Percentiles rank a stretch among this genome's conserved stretches.
These are phyloP conservation scores for Alternaria conjuncta DNA, from an alignment of 2,329 filamentous ascomycete genomes.

Conservation along the genomic window DNA sequence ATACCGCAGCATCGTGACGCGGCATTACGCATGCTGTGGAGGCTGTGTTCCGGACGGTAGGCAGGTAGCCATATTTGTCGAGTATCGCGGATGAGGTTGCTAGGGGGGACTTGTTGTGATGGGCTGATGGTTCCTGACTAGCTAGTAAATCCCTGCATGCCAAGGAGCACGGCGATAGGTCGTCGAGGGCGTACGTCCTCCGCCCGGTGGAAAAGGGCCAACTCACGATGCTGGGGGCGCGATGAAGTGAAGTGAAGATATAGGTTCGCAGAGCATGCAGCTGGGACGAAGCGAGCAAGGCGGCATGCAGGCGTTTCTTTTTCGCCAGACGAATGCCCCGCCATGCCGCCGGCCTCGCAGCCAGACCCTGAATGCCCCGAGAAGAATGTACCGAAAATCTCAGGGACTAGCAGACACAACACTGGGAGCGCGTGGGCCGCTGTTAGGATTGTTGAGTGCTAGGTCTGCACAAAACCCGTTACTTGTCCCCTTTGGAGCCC, in stretches of 20 bases:
- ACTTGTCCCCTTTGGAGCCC: slow-evolving; percentile 25
- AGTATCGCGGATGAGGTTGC: not conserved
- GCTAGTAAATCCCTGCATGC: slow-evolving; percentile 10
- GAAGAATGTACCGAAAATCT: slow-evolving; percentile 11
- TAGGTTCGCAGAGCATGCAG: not conserved
- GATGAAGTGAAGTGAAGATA: not conserved
- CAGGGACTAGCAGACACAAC: slow-evolving; percentile 1
- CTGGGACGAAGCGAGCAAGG: not conserved
- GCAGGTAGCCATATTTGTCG: not conserved
- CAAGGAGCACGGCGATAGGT: slow-evolving; percentile 5
- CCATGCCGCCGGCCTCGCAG: not conserved
- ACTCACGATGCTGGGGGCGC: not conserved
- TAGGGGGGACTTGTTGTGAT: not conserved
- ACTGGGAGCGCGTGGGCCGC: slow-evolving; percentile 25
- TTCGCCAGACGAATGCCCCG: not conserved
- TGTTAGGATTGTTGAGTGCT: slow-evolving; percentile 36
- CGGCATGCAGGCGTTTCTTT: slow-evolving; percentile 3
- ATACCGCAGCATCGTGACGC: not conserved
- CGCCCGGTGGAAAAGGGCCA: not conserved
- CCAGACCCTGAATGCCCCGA: slow-evolving; percentile 9
- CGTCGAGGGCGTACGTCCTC: not conserved
- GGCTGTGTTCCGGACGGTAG: not conserved
- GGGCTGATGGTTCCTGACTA: slow-evolving; percentile 9
- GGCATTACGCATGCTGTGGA: not conserved
- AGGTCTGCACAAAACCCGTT: slow-evolving; percentile 33